A percentile compares a stretch with the other conserved stretches of the same genome.
These are phyloP conservation scores for Claviceps arundinis DNA, from an alignment of 2,329 filamentous ascomycete species.

Conservation along the genomic window DNA sequence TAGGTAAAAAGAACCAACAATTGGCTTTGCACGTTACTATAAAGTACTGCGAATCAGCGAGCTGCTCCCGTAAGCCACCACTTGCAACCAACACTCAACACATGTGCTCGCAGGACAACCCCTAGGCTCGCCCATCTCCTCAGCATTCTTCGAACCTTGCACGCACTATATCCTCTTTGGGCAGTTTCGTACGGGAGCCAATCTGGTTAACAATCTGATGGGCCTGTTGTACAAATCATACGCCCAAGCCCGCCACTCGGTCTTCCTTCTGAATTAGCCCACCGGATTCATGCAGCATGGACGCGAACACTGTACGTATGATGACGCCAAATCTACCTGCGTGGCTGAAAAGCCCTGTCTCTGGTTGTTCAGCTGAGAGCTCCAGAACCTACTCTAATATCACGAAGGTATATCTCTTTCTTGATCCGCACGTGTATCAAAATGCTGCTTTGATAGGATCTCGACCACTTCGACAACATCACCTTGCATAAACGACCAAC, in stretches of 20 bases:
- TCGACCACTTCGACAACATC: background rate
- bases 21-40: no score
- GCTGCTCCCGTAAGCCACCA: background rate
- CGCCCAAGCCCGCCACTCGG: slow-evolving; percentile 1
- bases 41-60: background rate
- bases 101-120: background rate
- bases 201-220: background rate
- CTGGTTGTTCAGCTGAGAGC: background rate
- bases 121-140: no score
- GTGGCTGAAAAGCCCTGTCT: slow-evolving; percentile 1
- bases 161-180: background rate
- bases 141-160: no score
- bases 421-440: slow-evolving; percentile 1
- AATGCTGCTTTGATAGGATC: slow-evolving; percentile 1
- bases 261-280: slow-evolving; percentile 1
- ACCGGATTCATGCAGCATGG: background rate
- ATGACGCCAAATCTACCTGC: background rate
- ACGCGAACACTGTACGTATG: background rate
- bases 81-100: background rate
- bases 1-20: no score
- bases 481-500: background rate
- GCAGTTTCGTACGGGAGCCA: slow-evolving; percentile 1
- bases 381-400: no score
- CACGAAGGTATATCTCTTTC: background rate
- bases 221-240: background rate